Percentiles rank a stretch among this genome's conserved stretches.
Conservation (phyloP, 495 filamentous ascomycete species). For the Annulohypoxylon bovei region DNA sequence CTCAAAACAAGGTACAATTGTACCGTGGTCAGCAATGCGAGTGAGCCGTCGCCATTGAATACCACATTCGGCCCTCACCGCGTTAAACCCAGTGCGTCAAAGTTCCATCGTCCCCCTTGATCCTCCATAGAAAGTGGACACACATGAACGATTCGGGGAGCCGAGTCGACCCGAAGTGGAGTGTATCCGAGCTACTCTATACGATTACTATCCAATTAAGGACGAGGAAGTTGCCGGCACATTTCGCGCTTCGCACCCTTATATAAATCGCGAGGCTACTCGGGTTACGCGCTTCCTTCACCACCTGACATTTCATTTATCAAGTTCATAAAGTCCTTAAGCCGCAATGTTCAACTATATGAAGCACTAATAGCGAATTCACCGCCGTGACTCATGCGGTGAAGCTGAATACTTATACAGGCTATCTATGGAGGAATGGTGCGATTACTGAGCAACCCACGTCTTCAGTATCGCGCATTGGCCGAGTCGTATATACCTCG, state of each 20-base stretch:
- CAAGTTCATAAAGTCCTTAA: too few species aligned
- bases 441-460: not conserved
- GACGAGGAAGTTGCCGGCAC: not conserved
- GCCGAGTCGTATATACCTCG: not conserved
- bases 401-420: not conserved
- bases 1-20: not conserved
- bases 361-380: not conserved
- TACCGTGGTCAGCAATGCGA: not conserved
- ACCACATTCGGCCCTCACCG: too few species aligned
- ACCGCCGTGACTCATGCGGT: not conserved
- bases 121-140: not conserved
- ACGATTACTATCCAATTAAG: not conserved
- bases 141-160: not conserved
- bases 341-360: not conserved
- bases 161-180: slow-evolving; percentile 1
- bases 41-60: not conserved
- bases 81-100: not conserved
- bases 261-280: not conserved
- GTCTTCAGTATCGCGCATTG: not conserved
- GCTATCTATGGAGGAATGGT: not conserved
- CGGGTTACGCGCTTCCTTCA: not conserved
- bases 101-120: too few species aligned
- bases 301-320: too few species aligned
- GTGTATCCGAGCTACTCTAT: not conserved
- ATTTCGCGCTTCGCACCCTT: not conserved